Percentiles rank a stretch among this genome's conserved stretches.
These are phyloP conservation scores for Sporisorium graminicola DNA, from an alignment of 1,284 basidiomycete genomes.

Conservation along the genomic window DNA sequence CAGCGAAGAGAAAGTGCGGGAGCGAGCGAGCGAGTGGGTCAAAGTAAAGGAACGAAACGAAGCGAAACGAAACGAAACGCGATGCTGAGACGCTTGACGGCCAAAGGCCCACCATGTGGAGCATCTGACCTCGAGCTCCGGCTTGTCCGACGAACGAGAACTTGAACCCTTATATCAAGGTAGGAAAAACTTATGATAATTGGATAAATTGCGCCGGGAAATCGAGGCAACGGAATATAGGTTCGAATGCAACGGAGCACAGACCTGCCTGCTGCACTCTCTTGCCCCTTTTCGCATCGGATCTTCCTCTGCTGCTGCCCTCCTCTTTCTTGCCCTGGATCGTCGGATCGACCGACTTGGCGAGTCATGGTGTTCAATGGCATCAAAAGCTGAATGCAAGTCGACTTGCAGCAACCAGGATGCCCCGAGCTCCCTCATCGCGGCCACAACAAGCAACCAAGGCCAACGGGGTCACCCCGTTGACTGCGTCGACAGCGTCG, in stretches of 20 bases:
- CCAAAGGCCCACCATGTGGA: constrained; percentile 4
- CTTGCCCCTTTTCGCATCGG: not conserved
- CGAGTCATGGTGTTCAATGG: not conserved
- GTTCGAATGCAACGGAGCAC: not conserved
- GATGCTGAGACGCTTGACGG: too few relatives aligned
- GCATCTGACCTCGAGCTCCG: not conserved
- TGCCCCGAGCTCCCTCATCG: not conserved
- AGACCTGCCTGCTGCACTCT: not conserved
- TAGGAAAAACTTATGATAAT: too few relatives aligned
- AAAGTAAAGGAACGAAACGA: too few relatives aligned
- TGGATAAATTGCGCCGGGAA: too few relatives aligned
- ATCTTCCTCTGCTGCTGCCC: not conserved
- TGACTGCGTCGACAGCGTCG: not conserved
- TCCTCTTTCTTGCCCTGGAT: not conserved
- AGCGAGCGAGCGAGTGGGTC: not conserved
- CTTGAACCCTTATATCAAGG: not conserved
- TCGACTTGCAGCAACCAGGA: not conserved
- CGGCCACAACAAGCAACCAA: not conserved
- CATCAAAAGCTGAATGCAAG: not conserved
- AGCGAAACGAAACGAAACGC: not conserved
- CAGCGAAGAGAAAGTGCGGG: not conserved
- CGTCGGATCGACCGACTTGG: not conserved
- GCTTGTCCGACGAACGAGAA: constrained; percentile 1
- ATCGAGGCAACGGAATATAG: not conserved
- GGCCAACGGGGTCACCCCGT: not conserved